phyloP scores from a whole-genome alignment of 2,329 filamentous ascomycete genomes.

The Coccinonectria pachysandricola region DNA sequence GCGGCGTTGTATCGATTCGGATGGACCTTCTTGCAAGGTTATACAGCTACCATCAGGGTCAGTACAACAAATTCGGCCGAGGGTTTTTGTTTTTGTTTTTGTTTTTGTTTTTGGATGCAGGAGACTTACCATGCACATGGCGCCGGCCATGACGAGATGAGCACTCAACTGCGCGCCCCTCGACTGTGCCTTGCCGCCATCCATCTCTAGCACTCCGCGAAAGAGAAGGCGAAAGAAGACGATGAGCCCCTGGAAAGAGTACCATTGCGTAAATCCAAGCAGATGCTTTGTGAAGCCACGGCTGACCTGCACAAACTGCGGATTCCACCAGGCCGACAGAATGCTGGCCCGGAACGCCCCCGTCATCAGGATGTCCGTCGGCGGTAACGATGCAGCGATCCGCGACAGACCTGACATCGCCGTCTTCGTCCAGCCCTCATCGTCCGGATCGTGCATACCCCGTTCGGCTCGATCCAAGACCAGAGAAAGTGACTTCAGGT shows the following conservation, averaged over 20 bases:
- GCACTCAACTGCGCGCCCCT: conserved; percentile 35
- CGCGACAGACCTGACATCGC: conserved; percentile 8
- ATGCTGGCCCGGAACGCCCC: conserved; percentile 39
- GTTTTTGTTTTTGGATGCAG: too few relatives aligned
- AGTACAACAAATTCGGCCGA: too few relatives aligned
- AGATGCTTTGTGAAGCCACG: conserved; percentile 52
- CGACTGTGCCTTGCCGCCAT: conserved; percentile 27
- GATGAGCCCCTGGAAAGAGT: conserved; percentile 52
- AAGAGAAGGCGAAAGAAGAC: conserved; percentile 45
- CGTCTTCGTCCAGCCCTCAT: conserved; percentile 9
- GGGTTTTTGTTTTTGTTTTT: too few relatives aligned
- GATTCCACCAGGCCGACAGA: conserved; percentile 57
- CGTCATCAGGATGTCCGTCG: conserved; percentile 30
- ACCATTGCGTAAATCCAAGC: conserved; percentile 53
- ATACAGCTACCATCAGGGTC: too few relatives aligned
- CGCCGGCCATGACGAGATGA: conserved; percentile 43
- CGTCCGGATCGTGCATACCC: conserved; percentile 26
- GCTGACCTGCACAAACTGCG: conserved; percentile 48
- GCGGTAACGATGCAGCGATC: conserved; percentile 26
- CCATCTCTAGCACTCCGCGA: conserved; percentile 29
- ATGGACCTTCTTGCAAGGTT: conserved; percentile 34
- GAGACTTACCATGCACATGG: conserved; percentile 43
- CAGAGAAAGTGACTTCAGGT: conserved; percentile 24
- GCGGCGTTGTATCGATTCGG: conserved; percentile 45
- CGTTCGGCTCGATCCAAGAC: conserved; percentile 18